Conservation (phyloP, 2,329 filamentous ascomycete species). For the Microdochium nivale region DNA sequence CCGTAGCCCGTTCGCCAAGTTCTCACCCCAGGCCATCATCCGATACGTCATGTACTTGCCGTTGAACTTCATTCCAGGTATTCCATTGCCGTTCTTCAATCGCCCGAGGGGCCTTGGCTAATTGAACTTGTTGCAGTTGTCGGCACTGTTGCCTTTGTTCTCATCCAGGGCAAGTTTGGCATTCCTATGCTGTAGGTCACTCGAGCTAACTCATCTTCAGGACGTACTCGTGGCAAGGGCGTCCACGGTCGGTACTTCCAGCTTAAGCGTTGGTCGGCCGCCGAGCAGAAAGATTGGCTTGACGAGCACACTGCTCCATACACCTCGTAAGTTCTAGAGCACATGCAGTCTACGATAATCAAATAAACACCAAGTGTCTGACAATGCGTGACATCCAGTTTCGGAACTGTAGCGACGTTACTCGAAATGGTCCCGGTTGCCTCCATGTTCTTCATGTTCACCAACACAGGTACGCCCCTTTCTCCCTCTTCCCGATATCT, state of each 20-base stretch:
- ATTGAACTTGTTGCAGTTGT: slow-evolving; percentile 41
- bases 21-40: slow-evolving; percentile 55
- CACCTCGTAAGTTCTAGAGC: slow-evolving; percentile 54
- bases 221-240: not conserved
- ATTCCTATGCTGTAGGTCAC: slow-evolving; percentile 1
- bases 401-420: slow-evolving; percentile 65
- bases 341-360: slow-evolving; percentile 3
- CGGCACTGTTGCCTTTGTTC: slow-evolving; percentile 72
- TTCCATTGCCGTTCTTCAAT: not conserved
- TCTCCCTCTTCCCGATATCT: slow-evolving; percentile 1
- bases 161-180: slow-evolving; percentile 57
- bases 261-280: slow-evolving; percentile 70
- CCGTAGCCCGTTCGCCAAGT: slow-evolving; percentile 48
- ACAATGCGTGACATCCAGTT: slow-evolving; percentile 36
- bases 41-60: slow-evolving; percentile 80
- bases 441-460: slow-evolving; percentile 81
- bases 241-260: slow-evolving; percentile 69
- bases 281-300: slow-evolving; percentile 60
- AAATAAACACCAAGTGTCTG: slow-evolving; percentile 1
- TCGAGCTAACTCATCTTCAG: slow-evolving; percentile 29
- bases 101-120: not conserved
- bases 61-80: slow-evolving; percentile 77
- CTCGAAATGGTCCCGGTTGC: slow-evolving; percentile 79
- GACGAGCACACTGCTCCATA: slow-evolving; percentile 66
- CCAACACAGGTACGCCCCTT: slow-evolving; percentile 59